Base-by-base conservation (phyloP, 331 rosid genomes). In the Saraca asoca region DNA sequence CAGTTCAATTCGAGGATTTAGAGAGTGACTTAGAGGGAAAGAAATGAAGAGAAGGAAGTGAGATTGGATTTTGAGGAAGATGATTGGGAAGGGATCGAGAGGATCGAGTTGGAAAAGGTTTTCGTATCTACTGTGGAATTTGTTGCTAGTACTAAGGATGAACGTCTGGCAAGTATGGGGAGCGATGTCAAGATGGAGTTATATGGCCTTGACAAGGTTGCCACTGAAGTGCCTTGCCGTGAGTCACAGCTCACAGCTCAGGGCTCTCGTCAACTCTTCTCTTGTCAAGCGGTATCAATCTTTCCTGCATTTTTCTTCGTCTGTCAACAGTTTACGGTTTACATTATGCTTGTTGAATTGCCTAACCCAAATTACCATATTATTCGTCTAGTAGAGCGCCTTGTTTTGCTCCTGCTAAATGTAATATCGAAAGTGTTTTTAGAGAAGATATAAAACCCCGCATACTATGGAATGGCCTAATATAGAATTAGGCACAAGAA, bases 1-100 rank as follows among this genome's bases (percentile, higher is more conserved):
- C 60, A 41, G 9, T 35, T 0, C 57, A 55, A 49, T 5, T 81
- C 9, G 73, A 68, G 20, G 76, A 70, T 72, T 56, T 48, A n/a
- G 68, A 18, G 70, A 38, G 45, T 0, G 53, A 51, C 17, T 15
- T 5, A 6, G 11, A 71, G 69, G 69, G 72, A 49, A 35, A 65
- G 66, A 34, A 14, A 16, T 16, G 81, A 72, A 24, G 73, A 18
- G 53, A 55, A 50, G 35, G 76, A 53, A 65, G 62, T 64, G 39
- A 45, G 14, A n/a, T 55, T 44, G 66, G 76, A 15, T 4, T 60
- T 45, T 1, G 88, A 80, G 5, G 90, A 88, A 17, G 95, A 90
- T 51, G 96, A 85, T 41, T 90, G 96, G 96, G 96, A 90, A 75
- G 96, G 95, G 46, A 80, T 90, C 39, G 95, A 90, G 72, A 87